Base-by-base conservation (phyloP, 345 rosid species). In the Chamaenerion angustifolium region DNA sequence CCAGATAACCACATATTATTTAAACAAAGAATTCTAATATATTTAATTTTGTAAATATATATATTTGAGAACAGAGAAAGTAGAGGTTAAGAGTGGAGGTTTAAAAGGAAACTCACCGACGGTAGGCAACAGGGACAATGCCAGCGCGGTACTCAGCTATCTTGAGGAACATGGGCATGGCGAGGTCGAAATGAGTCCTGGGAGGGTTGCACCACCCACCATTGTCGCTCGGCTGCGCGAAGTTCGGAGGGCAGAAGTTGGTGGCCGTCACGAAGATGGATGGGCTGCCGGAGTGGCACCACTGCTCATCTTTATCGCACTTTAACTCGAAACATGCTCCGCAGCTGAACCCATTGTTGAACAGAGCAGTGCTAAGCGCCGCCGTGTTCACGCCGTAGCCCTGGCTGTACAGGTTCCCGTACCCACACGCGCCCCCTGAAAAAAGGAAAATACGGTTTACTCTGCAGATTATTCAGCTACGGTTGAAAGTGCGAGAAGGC, bases 21-120 rank as follows among this genome's bases (percentile, higher is more conserved):
- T 23, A 23, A 23, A 2, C 2, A 23, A 5, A 23, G 27, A 23
- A 5, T 2, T 23, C 5, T 2, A 23, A 23, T 23, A 2, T 23
- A 23, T 2, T 23, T 23, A 23, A 23, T 23, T 23, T 23, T 23
- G 27, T 23, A 23, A 23, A 23, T 23, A 23, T 23, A 23, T 23
- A 23, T 23, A 2, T 23, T 21, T 2, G 18, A 18, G 8, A n/a
- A 17, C 1, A 12, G 12, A 41, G 18, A n/a, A n/a, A n/a, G n/a
- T n/a, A n/a, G n/a, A n/a, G n/a, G n/a, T n/a, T n/a, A n/a, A n/a
- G n/a, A n/a, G n/a, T n/a, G n/a, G n/a, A n/a, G n/a, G n/a, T n/a
- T n/a, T n/a, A n/a, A n/a, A n/a, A n/a, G n/a, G n/a, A 6, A 10
- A 56, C 57, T 56, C 55, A 86, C 95, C 95, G 76, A 75, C 95